Conservation (phyloP, 495 filamentous ascomycete genomes). For the Penicillium bialowiezense region DNA sequence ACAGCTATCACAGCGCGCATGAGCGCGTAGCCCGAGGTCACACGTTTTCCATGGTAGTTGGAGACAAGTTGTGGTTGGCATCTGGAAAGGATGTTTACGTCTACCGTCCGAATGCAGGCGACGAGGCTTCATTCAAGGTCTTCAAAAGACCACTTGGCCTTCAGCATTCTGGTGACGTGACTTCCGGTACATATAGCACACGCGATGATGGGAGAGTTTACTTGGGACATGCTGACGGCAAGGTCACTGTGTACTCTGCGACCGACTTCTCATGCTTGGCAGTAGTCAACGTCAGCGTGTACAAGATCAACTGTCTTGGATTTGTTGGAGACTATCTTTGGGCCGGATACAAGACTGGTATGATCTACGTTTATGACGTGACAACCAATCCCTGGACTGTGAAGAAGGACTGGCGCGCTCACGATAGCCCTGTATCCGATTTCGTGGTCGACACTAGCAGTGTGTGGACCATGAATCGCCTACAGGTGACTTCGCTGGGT, state of each 20-base stretch:
- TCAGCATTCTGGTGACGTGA: slow-evolving; percentile 77
- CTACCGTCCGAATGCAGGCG: slow-evolving; percentile 67
- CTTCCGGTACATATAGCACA: slow-evolving; percentile 72
- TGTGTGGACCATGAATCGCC: slow-evolving; percentile 79
- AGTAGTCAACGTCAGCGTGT: slow-evolving; percentile 80
- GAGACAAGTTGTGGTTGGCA: slow-evolving; percentile 81
- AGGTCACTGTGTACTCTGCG: slow-evolving; percentile 85
- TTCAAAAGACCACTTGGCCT: slow-evolving; percentile 64
- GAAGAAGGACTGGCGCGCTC: slow-evolving; percentile 92
- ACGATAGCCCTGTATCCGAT: slow-evolving; percentile 74
- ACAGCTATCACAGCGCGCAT: slow-evolving; percentile 57
- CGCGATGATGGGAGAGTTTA: slow-evolving; percentile 78
- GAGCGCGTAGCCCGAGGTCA: slow-evolving; percentile 77
- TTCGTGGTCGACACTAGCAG: slow-evolving; percentile 78
- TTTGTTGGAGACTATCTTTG: slow-evolving; percentile 84
- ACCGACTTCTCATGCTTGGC: slow-evolving; percentile 69
- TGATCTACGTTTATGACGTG: slow-evolving; percentile 90
- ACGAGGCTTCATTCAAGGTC: slow-evolving; percentile 68
- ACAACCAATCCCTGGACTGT: slow-evolving; percentile 77
- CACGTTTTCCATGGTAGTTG: slow-evolving; percentile 80
- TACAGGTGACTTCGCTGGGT: slow-evolving; percentile 86
- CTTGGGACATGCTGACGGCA: slow-evolving; percentile 90
- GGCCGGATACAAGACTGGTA: slow-evolving; percentile 95
- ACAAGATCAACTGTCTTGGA: slow-evolving; percentile 88
- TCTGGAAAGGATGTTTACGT: slow-evolving; percentile 84